Conservation (phyloP, 2,329 filamentous ascomycete species). For the Pyricularia sp. region DNA sequence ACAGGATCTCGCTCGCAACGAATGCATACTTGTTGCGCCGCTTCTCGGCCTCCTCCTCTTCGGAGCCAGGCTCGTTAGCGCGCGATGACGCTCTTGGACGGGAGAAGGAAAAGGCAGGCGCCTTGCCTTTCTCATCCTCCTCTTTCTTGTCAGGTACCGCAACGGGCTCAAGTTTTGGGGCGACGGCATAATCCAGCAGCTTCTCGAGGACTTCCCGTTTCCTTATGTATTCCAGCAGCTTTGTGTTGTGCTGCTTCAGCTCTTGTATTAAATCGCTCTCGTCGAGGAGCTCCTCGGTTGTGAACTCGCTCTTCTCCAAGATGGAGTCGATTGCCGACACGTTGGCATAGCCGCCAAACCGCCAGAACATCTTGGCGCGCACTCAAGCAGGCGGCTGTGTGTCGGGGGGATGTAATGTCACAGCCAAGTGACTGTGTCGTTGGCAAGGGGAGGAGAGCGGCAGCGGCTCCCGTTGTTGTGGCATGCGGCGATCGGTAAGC, state of each 20-base stretch:
- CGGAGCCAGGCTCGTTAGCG: constrained; percentile 35
- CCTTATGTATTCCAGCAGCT: constrained; percentile 91
- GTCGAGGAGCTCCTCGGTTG: constrained; percentile 89
- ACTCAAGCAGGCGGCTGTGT: not conserved
- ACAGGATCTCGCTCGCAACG: constrained; percentile 84
- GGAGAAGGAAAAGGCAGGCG: constrained; percentile 24
- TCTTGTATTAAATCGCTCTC: constrained; percentile 96
- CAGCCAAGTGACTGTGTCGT: not conserved
- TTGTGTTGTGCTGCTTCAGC: constrained; percentile 95
- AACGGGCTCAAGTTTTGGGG: constrained; percentile 56
- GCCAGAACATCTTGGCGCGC: constrained; percentile 87
- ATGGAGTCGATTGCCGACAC: constrained; percentile 94
- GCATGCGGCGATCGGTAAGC: constrained; percentile 3
- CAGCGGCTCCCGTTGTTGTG: not conserved
- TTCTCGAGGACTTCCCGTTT: constrained; percentile 77
- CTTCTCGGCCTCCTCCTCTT: constrained; percentile 75
- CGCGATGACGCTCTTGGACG: constrained; percentile 45
- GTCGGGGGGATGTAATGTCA: not conserved
- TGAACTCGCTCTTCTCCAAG: constrained; percentile 93
- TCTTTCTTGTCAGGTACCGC: constrained; percentile 42
- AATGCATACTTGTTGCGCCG: constrained; percentile 90
- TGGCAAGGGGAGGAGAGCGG: not conserved
- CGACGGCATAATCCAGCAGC: constrained; percentile 85
- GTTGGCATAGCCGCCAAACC: constrained; percentile 97
- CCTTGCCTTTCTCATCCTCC: constrained; percentile 38